Percentiles rank a stretch among this genome's conserved stretches.
phyloP scores from a whole-genome alignment of 805 yeast species.

The Myxozyma nipponensis region DNA sequence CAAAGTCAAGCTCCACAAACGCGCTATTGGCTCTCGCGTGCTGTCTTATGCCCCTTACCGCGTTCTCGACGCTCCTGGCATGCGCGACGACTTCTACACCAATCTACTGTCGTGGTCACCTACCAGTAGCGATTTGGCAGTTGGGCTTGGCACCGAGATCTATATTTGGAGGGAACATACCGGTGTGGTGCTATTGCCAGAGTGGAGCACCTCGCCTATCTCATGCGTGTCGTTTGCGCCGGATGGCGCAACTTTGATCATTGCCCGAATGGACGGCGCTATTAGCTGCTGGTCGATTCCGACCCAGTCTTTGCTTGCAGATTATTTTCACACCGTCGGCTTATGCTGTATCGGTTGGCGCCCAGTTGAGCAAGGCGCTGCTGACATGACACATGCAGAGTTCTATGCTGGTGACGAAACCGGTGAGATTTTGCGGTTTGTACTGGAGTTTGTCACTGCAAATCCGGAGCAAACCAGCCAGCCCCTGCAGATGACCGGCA shows the following conservation, averaged over 20 bases:
- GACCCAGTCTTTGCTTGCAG: constrained; percentile 9
- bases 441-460: neutral
- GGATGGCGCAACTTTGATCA: constrained; percentile 44
- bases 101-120: constrained; percentile 72
- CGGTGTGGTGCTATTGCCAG: constrained; percentile 46
- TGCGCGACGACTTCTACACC: constrained; percentile 73
- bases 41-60: constrained; percentile 39
- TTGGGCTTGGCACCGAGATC: constrained; percentile 58
- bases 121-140: constrained; percentile 49
- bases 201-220: constrained; percentile 36
- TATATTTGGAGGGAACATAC: constrained; percentile 59
- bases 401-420: constrained; percentile 31
- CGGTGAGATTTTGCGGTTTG: constrained; percentile 27
- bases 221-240: constrained; percentile 53
- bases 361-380: constrained; percentile 8
- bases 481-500: constrained; percentile 8
- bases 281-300: constrained; percentile 44
- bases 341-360: constrained; percentile 30
- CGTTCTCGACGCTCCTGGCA: constrained; percentile 63
- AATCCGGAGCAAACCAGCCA: neutral
- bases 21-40: neutral
- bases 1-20: neutral
- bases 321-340: constrained; percentile 26
- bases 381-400: constrained; percentile 8
- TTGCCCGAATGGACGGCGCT: constrained; percentile 59